phyloP scores from a whole-genome alignment of 495 filamentous ascomycete genomes.

The Polyplosphaeria fusca region DNA sequence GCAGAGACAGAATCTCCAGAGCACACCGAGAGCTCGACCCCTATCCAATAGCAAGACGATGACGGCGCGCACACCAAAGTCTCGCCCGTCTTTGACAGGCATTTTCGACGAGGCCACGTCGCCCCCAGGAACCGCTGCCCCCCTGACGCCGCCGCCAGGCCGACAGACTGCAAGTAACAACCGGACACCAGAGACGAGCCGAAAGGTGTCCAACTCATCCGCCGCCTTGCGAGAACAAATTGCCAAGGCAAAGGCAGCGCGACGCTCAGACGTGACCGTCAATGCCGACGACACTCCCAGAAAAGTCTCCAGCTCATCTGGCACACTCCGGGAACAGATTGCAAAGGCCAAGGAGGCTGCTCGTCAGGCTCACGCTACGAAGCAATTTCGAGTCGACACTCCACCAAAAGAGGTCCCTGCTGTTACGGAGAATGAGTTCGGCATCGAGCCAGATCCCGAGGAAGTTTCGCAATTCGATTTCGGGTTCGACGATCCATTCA shows the following conservation, averaged over 20 bases:
- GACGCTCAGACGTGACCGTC: slow-evolving; percentile 54
- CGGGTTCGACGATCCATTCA: slow-evolving; percentile 42
- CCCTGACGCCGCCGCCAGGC: slow-evolving; percentile 24
- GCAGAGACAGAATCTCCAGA: slow-evolving; percentile 44
- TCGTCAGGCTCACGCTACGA: slow-evolving; percentile 36
- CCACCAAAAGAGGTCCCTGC: slow-evolving; percentile 14
- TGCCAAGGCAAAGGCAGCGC: slow-evolving; percentile 87
- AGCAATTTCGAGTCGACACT: slow-evolving; percentile 2
- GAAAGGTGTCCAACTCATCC: slow-evolving; percentile 66
- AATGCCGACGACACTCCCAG: slow-evolving; percentile 10
- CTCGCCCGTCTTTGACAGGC: slow-evolving; percentile 55
- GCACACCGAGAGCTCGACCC: slow-evolving; percentile 27
- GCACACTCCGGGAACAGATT: slow-evolving; percentile 35
- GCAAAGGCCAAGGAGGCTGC: slow-evolving; percentile 28
- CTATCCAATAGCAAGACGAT: slow-evolving; percentile 51
- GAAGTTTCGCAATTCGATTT: slow-evolving; percentile 46
- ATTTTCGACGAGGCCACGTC: slow-evolving; percentile 43
- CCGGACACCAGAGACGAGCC: slow-evolving; percentile 17
- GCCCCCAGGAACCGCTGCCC: slow-evolving; percentile 12
- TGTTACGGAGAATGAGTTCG: slow-evolving; percentile 23
- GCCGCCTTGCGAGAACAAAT: slow-evolving; percentile 83
- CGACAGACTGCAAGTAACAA: slow-evolving; percentile 1
- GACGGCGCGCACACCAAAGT: slow-evolving; percentile 48
- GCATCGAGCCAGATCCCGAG: slow-evolving; percentile 51
- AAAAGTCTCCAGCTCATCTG: slow-evolving; percentile 29